phyloP scores from a whole-genome alignment of 1,284 basidiomycete species.

The Ceratobasidium sp. region DNA sequence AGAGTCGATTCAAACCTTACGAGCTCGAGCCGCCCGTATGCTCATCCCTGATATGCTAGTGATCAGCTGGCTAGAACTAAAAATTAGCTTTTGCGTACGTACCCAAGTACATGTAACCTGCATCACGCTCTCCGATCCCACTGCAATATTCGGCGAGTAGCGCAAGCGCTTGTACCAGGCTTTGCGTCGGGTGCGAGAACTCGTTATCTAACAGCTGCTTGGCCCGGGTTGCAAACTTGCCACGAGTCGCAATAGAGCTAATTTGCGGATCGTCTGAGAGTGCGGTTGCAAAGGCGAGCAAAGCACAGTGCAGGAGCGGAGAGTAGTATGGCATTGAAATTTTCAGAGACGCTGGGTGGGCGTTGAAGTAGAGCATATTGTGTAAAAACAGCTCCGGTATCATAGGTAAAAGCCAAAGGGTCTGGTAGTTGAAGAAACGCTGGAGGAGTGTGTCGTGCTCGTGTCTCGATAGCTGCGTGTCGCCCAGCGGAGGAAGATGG shows the following conservation, averaged over 20 bases:
- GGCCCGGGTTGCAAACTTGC: conserved; percentile 67
- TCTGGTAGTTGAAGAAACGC: conserved; percentile 71
- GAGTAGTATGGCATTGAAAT: conserved; percentile 65
- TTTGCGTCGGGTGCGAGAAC: conserved; percentile 69
- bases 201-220: conserved; percentile 70
- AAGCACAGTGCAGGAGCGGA: conserved; percentile 77
- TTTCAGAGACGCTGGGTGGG: background rate
- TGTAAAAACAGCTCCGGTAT: conserved; percentile 66
- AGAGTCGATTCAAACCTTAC: conserved; percentile 42
- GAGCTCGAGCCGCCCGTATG: conserved; percentile 63
- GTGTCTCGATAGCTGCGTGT: conserved; percentile 35
- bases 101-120: conserved; percentile 53
- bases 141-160: conserved; percentile 72
- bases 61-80: background rate
- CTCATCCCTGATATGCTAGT: conserved; percentile 63
- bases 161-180: conserved; percentile 69
- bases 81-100: conserved; percentile 3
- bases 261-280: conserved; percentile 70
- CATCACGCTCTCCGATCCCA: conserved; percentile 52
- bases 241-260: conserved; percentile 62
- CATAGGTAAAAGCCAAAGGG: conserved; percentile 67
- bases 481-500: conserved; percentile 3
- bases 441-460: conserved; percentile 61
- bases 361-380: conserved; percentile 61
- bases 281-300: conserved; percentile 70